phyloP scores from a whole-genome alignment of 2,329 filamentous ascomycete species.

The Fusarium pseudograminearum region DNA sequence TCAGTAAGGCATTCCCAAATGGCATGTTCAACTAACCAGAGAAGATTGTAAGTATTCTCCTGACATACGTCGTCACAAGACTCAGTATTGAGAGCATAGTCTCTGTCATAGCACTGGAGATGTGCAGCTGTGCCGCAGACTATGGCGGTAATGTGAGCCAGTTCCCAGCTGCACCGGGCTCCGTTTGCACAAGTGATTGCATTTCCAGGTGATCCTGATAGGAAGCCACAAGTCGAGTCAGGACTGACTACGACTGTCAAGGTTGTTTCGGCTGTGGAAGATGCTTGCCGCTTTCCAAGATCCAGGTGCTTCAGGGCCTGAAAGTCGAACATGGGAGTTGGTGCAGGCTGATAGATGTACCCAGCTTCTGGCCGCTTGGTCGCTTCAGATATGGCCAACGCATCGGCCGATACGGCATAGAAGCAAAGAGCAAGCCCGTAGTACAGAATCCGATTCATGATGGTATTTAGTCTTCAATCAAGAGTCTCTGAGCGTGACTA shows the following conservation, averaged over 20 bases:
- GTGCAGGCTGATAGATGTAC: conserved; percentile 12
- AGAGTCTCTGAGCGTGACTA: too few relatives aligned
- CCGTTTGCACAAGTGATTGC: conserved; percentile 31
- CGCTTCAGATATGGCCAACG: conserved; percentile 20
- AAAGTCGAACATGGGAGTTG: conserved; percentile 9
- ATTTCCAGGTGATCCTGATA: conserved; percentile 32
- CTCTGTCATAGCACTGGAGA: conserved; percentile 2
- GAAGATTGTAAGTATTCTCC: conserved; percentile 30
- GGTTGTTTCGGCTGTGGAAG: neutral
- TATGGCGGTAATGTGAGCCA: neutral
- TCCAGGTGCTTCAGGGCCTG: conserved; percentile 17
- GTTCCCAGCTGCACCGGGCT: conserved; percentile 21
- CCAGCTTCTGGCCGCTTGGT: conserved; percentile 19
- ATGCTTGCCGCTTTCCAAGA: conserved; percentile 14
- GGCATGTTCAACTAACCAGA: conserved; percentile 2
- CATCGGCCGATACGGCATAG: neutral
- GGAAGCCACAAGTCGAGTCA: conserved; percentile 29
- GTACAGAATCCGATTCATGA: conserved; percentile 5
- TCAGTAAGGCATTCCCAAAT: accelerated
- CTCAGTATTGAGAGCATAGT: neutral
- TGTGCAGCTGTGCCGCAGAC: conserved; percentile 12
- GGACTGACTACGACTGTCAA: conserved; percentile 20
- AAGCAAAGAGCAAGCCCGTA: neutral
- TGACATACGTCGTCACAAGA: conserved; percentile 34
- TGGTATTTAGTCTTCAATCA: too few relatives aligned